Percentiles rank a stretch among this genome's conserved stretches.
Evolutionary conservation across 306 rosid genomes (phyloP).

Genomic region (Cyamopsis tetragonoloba): DNA sequence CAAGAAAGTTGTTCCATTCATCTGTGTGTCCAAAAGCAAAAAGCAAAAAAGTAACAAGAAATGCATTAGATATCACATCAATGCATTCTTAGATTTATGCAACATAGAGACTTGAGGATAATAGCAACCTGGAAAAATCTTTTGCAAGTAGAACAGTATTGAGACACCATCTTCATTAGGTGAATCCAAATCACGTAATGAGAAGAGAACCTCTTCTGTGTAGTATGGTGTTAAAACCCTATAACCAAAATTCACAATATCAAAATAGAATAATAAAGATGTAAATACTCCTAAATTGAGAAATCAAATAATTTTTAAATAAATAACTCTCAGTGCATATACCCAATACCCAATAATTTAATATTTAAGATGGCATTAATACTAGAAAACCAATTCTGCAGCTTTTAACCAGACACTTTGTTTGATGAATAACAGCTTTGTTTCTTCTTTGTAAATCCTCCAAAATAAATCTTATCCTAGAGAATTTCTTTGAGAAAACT

Average conservation of each 20-base stretch:
- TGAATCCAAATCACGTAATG: constrained; percentile 59
- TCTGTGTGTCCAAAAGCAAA: constrained; percentile 45
- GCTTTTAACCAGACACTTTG: background rate
- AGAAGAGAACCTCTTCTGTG: constrained; percentile 93
- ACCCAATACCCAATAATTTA: background rate
- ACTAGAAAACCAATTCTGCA: background rate
- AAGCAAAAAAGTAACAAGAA: background rate
- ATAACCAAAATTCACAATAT: constrained; percentile 25
- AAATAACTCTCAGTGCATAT: background rate
- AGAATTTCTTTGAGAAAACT: constrained; percentile 11
- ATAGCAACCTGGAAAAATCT: constrained; percentile 80
- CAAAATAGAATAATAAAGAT: background rate
- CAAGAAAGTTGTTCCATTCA: constrained; percentile 92
- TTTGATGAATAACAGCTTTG: background rate
- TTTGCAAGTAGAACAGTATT: constrained; percentile 87
- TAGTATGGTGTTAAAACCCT: constrained; percentile 95
- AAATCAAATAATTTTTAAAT: background rate
- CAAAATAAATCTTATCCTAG: background rate
- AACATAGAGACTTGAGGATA: background rate
- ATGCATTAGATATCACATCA: constrained; percentile 16
- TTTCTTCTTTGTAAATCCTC: background rate
- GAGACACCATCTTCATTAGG: constrained; percentile 96
- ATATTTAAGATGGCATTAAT: background rate
- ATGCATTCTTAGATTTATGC: background rate
- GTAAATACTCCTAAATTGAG: background rate